Base-by-base conservation (phyloP, 2,329 filamentous ascomycete species). In the Arthrinium phaeospermum region DNA sequence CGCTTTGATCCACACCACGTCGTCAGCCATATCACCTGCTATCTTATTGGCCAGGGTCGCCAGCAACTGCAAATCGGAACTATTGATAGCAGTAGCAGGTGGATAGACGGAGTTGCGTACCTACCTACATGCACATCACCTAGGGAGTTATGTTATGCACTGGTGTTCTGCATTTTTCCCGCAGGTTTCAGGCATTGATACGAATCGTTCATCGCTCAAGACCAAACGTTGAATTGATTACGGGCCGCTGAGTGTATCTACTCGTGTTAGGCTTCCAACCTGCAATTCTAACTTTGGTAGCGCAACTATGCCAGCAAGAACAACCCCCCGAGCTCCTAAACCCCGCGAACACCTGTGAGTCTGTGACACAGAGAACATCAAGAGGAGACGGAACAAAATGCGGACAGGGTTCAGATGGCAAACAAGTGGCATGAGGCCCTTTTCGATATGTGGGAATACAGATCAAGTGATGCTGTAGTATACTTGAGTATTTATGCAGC, bases 1-100 rank as follows among this genome's bases (percentile, higher is more conserved):
- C 57, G 57, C 57, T 64, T 64, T 64, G 57, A 41, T 41, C 57
- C 57, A 41, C 57, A 41, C 57, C 34, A 64, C 57, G 57, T 64
- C 57, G 57, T 64, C 57, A 64, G 57, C 57, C 34, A 64, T 4
- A 41, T 41, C 57, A 64, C 6, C 57, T 41, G 19, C 8, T 19
- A 3, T 64, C 34, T 19, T 1, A 64, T 64, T 64, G 57, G 53
- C 19, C 30, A 14, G 57, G 34, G 34, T 22, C 34, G 34, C 22
- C n/a, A 14, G 10, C 34, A n/a, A 64, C 57, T 41, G 37, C 53
- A 61, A 37, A 61, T 37, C 37, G 53, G 37, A 37, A n/a, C 53
- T 37, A 61, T 61, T 37, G 53, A 57, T 14, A 57, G 51, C 51
- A 34, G 13, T 57, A 27, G 27, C 51, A 57, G 51, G 53, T 61